Conservation (phyloP, 1,139 yeast genomes). For the Saccharomyces hybrid region DNA sequence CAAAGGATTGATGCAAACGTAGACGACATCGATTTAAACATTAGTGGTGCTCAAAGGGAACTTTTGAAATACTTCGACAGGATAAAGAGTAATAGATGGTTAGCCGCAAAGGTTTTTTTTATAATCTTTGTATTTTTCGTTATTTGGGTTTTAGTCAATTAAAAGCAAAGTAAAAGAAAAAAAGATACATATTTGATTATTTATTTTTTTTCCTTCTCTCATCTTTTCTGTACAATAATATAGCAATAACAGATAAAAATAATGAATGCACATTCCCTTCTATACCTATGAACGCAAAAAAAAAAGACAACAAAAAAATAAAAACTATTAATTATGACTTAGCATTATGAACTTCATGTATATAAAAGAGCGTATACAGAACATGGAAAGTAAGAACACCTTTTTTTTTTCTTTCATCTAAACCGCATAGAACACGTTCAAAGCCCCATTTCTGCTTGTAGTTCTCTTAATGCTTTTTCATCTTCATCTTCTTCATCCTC, state of each 20-base stretch:
- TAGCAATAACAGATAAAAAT: neutral
- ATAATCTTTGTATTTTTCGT: conserved; percentile 70
- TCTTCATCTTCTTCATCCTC: conserved; percentile 72
- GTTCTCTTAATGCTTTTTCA: conserved; percentile 80
- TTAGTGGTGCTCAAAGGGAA: conserved; percentile 91
- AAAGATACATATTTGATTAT: neutral
- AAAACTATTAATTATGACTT: conserved; percentile 2
- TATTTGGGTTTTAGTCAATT: conserved; percentile 72
- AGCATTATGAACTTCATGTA: neutral
- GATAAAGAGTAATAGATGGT: conserved; percentile 86
- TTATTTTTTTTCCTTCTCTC: neutral
- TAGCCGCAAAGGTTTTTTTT: conserved; percentile 83
- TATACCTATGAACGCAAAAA: conserved; percentile 1
- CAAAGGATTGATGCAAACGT: conserved; percentile 94
- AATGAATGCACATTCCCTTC: neutral
- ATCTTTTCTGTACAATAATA: neutral
- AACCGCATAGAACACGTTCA: conserved; percentile 29
- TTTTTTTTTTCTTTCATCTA: neutral
- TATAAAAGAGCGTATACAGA: neutral
- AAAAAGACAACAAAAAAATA: neutral
- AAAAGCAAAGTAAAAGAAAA: neutral
- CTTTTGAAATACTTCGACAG: conserved; percentile 81
- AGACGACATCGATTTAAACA: conserved; percentile 83
- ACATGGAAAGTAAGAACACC: neutral
- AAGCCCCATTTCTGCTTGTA: conserved; percentile 94